Evolutionary conservation across 2,329 filamentous ascomycete genomes (phyloP).

Genomic region (Fusarium tricinctum): DNA sequence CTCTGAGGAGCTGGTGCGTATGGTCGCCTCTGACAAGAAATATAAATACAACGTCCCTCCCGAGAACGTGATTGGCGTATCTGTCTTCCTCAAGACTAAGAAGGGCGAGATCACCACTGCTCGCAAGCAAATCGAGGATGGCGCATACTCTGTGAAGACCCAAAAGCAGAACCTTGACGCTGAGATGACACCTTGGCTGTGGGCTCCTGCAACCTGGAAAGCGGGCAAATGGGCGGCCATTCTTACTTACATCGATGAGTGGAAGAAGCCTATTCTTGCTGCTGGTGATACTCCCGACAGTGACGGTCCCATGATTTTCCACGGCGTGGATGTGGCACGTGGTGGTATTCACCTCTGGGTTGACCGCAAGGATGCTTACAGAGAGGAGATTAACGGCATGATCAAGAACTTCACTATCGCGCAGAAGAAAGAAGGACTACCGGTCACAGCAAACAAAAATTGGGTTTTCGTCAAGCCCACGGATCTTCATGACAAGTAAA

Average conservation of each 20-base stretch:
- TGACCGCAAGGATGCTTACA: slow-evolving; percentile 55
- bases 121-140: slow-evolving; percentile 58
- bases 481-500: slow-evolving; percentile 50
- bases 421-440: slow-evolving; percentile 54
- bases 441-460: slow-evolving; percentile 61
- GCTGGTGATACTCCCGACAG: slow-evolving; percentile 60
- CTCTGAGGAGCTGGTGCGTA: slow-evolving; percentile 61
- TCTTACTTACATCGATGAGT: slow-evolving; percentile 59
- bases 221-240: slow-evolving; percentile 61
- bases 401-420: slow-evolving; percentile 53
- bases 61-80: slow-evolving; percentile 61
- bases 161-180: slow-evolving; percentile 56
- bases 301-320: slow-evolving; percentile 61
- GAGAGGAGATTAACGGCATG: slow-evolving; percentile 56
- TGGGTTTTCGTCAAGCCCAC: slow-evolving; percentile 59
- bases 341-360: slow-evolving; percentile 61
- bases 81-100: slow-evolving; percentile 54
- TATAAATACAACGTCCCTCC: slow-evolving; percentile 62
- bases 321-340: slow-evolving; percentile 58
- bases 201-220: slow-evolving; percentile 61
- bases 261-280: slow-evolving; percentile 59
- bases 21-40: slow-evolving; percentile 60
- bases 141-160: slow-evolving; percentile 51
- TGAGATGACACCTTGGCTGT: slow-evolving; percentile 58
- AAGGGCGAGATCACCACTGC: slow-evolving; percentile 53